A percentile compares a stretch with the other conserved stretches of the same genome.
Conservation (phyloP, 2,329 filamentous ascomycete genomes). For the Trichophyton rubrum region DNA sequence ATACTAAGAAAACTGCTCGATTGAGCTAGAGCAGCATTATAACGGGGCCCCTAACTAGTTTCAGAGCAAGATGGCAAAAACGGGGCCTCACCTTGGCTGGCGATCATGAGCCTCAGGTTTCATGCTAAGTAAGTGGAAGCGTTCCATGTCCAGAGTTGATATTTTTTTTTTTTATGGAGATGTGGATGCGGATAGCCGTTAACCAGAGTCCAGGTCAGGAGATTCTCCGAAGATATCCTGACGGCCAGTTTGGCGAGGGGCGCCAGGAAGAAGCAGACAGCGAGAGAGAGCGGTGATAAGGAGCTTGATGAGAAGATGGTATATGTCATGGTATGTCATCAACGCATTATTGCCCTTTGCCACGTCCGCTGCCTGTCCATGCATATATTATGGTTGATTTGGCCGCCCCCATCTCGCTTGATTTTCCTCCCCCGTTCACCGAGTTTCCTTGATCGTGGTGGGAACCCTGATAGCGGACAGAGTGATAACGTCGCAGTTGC, state of each 20-base stretch:
- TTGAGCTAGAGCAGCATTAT: not conserved
- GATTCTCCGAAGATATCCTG: conserved; percentile 2
- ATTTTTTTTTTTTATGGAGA: not conserved
- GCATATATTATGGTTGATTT: not conserved
- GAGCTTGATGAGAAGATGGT: not conserved
- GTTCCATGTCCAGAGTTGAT: not conserved
- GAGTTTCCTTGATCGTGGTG: not conserved
- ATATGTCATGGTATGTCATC: not conserved
- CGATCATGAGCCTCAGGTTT: conserved; percentile 3
- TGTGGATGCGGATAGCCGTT: not conserved
- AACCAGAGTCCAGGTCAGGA: not conserved
- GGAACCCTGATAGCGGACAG: not conserved
- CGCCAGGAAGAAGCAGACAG: not conserved
- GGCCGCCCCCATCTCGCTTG: not conserved
- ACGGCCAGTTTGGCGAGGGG: not conserved
- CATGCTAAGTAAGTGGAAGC: not conserved
- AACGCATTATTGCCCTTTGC: not conserved
- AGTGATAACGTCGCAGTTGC: not conserved
- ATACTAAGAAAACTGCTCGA: not conserved
- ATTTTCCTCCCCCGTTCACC: not conserved
- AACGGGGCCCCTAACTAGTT: not conserved
- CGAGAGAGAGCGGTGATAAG: not conserved
- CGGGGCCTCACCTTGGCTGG: not conserved
- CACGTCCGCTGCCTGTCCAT: not conserved
- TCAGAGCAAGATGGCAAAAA: not conserved